Evolutionary conservation across 768 basidiomycete genomes (phyloP).

Genomic region (Trametes sanguinea): DNA sequence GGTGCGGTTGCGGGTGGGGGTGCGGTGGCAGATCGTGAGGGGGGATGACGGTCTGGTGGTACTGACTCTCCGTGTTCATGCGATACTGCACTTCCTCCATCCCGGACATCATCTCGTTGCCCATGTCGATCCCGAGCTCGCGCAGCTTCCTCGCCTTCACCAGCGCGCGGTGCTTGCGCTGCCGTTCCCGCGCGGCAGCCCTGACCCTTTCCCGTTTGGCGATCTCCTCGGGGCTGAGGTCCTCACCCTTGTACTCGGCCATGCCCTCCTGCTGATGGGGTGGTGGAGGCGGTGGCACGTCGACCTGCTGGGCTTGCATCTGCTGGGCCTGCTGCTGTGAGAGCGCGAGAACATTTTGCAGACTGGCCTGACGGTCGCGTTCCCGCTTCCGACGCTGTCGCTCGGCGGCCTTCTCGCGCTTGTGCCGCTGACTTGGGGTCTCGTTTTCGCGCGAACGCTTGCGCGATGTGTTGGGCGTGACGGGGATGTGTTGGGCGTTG

Average conservation of each 20-base stretch:
- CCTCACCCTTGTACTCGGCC: slow-evolving; percentile 27
- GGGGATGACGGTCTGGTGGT: slow-evolving; percentile 34
- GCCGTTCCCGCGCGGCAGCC: slow-evolving; percentile 76
- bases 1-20: slow-evolving; percentile 41
- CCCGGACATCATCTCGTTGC: slow-evolving; percentile 64
- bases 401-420: slow-evolving; percentile 86
- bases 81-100: slow-evolving; percentile 72
- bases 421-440: slow-evolving; percentile 68
- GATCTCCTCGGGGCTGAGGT: slow-evolving; percentile 57
- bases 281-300: slow-evolving; percentile 21
- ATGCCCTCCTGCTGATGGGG: slow-evolving; percentile 9
- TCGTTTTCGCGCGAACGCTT: slow-evolving; percentile 74
- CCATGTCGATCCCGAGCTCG: slow-evolving; percentile 81
- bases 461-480: slow-evolving; percentile 35
- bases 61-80: slow-evolving; percentile 47
- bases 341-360: slow-evolving; percentile 30
- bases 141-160: slow-evolving; percentile 82
- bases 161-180: slow-evolving; percentile 77
- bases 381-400: slow-evolving; percentile 83
- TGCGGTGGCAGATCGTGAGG: slow-evolving; percentile 37
- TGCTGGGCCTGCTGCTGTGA: slow-evolving; percentile 31
- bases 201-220: slow-evolving; percentile 71
- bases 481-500: slow-evolving; percentile 22
- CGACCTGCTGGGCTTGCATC: slow-evolving; percentile 22
- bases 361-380: slow-evolving; percentile 51